A percentile compares a stretch with the other conserved stretches of the same genome.
Evolutionary conservation across 2,329 filamentous ascomycete species (phyloP).

Genomic region (Beauveria sp.): DNA sequence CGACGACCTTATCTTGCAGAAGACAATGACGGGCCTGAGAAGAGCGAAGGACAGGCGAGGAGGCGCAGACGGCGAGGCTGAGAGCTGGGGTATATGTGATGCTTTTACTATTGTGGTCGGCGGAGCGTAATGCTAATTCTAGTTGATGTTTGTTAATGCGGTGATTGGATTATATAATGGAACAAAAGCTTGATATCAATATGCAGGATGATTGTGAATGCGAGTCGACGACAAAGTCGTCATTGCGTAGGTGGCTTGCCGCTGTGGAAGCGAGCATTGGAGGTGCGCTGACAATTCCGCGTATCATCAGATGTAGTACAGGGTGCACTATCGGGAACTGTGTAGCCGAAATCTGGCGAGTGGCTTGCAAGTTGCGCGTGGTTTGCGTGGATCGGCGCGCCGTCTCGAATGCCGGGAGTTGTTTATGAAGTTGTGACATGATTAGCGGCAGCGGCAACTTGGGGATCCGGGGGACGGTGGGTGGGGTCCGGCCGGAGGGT

Average conservation of each 20-base stretch:
- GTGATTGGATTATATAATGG: no score
- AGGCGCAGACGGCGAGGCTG: background rate
- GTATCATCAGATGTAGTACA: background rate
- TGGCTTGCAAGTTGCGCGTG: no score
- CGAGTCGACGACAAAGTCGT: no score
- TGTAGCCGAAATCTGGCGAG: no score
- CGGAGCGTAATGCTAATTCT: background rate
- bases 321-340: no score
- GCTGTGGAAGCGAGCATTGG: no score
- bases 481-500: background rate
- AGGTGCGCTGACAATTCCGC: background rate
- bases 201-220: no score
- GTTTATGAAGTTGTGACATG: background rate
- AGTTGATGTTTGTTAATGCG: background rate
- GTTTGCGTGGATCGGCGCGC: no score
- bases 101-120: background rate
- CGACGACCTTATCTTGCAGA: background rate
- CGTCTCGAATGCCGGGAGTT: no score
- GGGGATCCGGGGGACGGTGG: background rate
- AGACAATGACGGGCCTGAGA: background rate
- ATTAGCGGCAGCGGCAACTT: slow-evolving; percentile 1
- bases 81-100: background rate
- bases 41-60: background rate
- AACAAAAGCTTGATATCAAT: no score
- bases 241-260: no score